These are phyloP conservation scores for Xylaria polymorpha DNA, from an alignment of 2,329 filamentous ascomycete genomes.

Conservation along the genomic window DNA sequence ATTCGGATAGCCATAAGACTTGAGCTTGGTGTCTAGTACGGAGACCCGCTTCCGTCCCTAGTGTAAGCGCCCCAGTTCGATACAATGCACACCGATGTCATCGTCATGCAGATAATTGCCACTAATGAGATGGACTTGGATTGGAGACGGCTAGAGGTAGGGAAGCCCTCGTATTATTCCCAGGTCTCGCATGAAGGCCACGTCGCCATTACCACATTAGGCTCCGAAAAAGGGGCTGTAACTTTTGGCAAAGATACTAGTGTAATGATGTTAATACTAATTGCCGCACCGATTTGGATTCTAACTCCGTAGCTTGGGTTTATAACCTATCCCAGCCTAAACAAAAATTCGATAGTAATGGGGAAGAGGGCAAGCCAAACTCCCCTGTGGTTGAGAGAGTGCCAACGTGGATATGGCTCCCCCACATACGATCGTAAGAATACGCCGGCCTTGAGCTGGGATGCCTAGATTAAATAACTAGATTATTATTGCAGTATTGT, in stretches of 20 bases:
- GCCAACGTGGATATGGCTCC: neutral
- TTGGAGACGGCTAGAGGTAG: neutral
- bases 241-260: neutral
- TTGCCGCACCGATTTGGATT: neutral
- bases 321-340: neutral
- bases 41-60: neutral
- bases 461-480: no score
- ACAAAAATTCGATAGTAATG: neutral
- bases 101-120: constrained; percentile 5
- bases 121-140: neutral
- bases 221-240: neutral
- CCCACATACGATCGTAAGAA: neutral
- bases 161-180: neutral
- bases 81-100: constrained; percentile 2
- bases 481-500: no score
- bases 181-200: neutral
- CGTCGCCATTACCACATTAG: neutral
- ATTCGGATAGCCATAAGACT: neutral
- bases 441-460: no score
- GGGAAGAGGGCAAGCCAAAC: neutral
- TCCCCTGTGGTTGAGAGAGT: neutral
- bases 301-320: no score
- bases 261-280: neutral
- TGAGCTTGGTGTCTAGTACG: neutral
- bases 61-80: neutral